Base-by-base conservation (phyloP, 2,329 filamentous ascomycete species). In the Xylariaceae sp. region DNA sequence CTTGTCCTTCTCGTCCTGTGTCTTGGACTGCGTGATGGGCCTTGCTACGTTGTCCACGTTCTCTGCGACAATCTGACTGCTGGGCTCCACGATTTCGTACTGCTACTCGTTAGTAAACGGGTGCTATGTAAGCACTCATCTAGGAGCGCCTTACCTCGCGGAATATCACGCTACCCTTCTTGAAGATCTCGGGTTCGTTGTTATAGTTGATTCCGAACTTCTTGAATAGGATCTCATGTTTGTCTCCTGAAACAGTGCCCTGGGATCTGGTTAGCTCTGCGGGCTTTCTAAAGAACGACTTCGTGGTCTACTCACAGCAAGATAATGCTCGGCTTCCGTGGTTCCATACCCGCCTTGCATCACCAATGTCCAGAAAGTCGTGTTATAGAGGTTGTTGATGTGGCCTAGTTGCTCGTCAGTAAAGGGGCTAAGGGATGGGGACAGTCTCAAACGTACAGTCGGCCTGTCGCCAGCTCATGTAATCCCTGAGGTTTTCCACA, bases 321-420 rank as follows among this genome's bases (percentile, higher is more conserved):
- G 81, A 60, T 84, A 83, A 69, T 88, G 83, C 72, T 97, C 93
- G 0, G 94, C 94, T 60, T 90, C 88, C 54, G 86, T 88, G 35
- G 85, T 83, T 55, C 83, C 86, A 77, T 94, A 82, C 0, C 88
- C 89, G 1, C 90, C 92, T 52, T 85, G 78, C 64, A 90, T 85
- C 18, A 97, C 88, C 68, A 99, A 78, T 0, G 88, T 80, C 94
- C 94, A 99, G 73, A 97, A 97, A 0, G 91, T 90, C 0, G 94
- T 99, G 73, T 99, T 99, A 75, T 97, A 99, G 3, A 99, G 82
- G 70, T 99, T 99, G 74, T 99, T 99, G 68, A 99, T 96, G 72
- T 99, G 94, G 65, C 90, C 90, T 93, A 61, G n/a, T 8, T 30
- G 42, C 72, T 61, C 70, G 66, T 65, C 55, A 65, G 54, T 4